Evolutionary conservation across 1,284 basidiomycete species (phyloP).

Genomic region (Cutaneotrichosporon mucoides): DNA sequence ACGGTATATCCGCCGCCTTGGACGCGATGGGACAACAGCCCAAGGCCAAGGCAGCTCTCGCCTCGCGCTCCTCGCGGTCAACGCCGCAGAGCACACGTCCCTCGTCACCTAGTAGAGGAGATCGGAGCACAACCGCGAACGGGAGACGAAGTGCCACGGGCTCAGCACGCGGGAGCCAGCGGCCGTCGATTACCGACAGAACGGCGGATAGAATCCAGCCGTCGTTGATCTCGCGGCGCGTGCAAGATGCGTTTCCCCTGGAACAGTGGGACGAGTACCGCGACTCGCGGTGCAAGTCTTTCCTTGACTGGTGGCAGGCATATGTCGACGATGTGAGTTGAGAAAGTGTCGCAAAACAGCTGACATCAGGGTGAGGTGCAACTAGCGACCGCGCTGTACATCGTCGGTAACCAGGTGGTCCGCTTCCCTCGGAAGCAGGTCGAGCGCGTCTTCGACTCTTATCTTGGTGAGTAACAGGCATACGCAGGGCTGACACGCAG

Average conservation of each 20-base stretch:
- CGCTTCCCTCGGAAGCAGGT: slow-evolving; percentile 29
- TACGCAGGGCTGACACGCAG: slow-evolving; percentile 13
- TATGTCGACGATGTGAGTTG: slow-evolving; percentile 43
- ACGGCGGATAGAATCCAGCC: slow-evolving; percentile 13
- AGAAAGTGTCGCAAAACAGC: not conserved
- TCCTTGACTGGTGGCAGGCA: slow-evolving; percentile 38
- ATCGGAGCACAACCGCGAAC: not conserved
- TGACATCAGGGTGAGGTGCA: slow-evolving; percentile 39
- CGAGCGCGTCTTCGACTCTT: slow-evolving; percentile 35
- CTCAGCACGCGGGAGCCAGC: slow-evolving; percentile 7
- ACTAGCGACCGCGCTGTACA: slow-evolving; percentile 29
- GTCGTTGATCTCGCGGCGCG: slow-evolving; percentile 3
- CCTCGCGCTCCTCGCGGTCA: slow-evolving; percentile 3
- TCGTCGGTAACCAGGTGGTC: slow-evolving; percentile 28
- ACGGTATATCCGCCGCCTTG: slow-evolving; percentile 23
- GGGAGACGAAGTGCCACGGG: slow-evolving; percentile 2
- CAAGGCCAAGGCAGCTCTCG: not conserved
- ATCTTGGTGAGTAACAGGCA: slow-evolving; percentile 30
- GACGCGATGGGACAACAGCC: not conserved
- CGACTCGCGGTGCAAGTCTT: slow-evolving; percentile 6
- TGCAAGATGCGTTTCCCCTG: slow-evolving; percentile 8
- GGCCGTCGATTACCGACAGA: slow-evolving; percentile 6
- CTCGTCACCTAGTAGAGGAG: slow-evolving; percentile 3
- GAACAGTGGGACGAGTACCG: slow-evolving; percentile 18
- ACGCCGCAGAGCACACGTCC: slow-evolving; percentile 20